Evolutionary conservation across 108 stramenopile species (phyloP).

Genomic region (Conticribra guillardii): DNA sequence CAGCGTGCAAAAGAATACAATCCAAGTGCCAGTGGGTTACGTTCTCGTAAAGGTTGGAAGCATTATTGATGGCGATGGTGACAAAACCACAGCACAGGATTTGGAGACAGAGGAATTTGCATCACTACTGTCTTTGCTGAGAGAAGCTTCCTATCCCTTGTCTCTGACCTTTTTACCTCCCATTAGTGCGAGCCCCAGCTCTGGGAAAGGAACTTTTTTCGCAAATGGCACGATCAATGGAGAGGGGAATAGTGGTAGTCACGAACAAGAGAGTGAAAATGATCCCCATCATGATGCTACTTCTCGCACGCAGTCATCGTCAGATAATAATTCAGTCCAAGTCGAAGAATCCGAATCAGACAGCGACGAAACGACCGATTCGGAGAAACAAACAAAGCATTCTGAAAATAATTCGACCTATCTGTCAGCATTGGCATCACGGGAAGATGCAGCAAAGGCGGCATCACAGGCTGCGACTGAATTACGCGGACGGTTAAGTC

Average conservation of each 20-base stretch:
- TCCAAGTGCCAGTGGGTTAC: constrained; percentile 5
- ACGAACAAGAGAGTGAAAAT: too few relatives aligned
- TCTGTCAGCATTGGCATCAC: constrained; percentile 25
- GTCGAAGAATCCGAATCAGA: neutral
- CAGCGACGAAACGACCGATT: neutral
- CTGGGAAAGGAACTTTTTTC: too few relatives aligned
- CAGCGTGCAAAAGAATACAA: too few relatives aligned
- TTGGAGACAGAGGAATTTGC: constrained; percentile 8
- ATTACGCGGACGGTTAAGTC: constrained; percentile 37
- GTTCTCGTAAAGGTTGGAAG: constrained; percentile 1
- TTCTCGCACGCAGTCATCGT: too few relatives aligned
- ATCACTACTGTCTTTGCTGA: neutral
- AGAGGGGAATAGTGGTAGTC: too few relatives aligned
- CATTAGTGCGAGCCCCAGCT: too few relatives aligned
- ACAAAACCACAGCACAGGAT: neutral
- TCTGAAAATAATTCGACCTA: neutral
- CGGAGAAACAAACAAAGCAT: neutral
- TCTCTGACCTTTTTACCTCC: constrained; percentile 6
- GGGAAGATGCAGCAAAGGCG: constrained; percentile 44
- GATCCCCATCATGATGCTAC: too few relatives aligned
- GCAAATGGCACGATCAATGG: too few relatives aligned
- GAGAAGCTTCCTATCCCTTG: constrained; percentile 11
- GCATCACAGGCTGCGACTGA: constrained; percentile 43
- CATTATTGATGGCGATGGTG: neutral
- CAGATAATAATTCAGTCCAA: too few relatives aligned